Percentiles rank a stretch among this genome's conserved stretches.
phyloP scores from a whole-genome alignment of 495 filamentous ascomycete species.

The Talaromyces adpressus region DNA sequence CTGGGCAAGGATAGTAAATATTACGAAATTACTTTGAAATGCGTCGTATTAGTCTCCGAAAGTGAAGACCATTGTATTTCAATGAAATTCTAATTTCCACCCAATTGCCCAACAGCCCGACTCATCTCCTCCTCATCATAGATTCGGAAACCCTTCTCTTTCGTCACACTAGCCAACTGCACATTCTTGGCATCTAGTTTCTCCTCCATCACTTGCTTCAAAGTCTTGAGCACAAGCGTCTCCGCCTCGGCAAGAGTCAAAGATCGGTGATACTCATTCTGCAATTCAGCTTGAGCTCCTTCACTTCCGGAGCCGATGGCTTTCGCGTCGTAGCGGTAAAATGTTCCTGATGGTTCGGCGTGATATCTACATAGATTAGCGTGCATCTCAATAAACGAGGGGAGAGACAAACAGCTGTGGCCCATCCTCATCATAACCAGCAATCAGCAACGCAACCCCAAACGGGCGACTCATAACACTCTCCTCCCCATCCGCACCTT shows the following conservation, averaged over 20 bases:
- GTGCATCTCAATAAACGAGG: background rate
- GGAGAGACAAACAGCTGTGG: constrained; percentile 63
- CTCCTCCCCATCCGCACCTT: constrained; percentile 96
- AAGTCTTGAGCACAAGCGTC: constrained; percentile 88
- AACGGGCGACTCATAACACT: constrained; percentile 97
- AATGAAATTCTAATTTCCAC: constrained; percentile 26
- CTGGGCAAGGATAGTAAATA: background rate
- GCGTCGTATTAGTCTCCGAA: background rate
- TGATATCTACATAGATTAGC: constrained; percentile 59
- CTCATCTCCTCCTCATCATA: constrained; percentile 97
- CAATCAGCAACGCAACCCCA: constrained; percentile 93
- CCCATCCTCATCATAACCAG: constrained; percentile 94
- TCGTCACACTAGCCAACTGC: constrained; percentile 94
- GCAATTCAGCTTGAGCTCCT: constrained; percentile 93
- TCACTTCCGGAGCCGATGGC: constrained; percentile 95
- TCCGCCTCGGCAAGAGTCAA: constrained; percentile 90
- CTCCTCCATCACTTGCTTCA: constrained; percentile 99
- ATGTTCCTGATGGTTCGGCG: constrained; percentile 94
- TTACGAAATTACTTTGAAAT: background rate
- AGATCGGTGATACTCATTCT: constrained; percentile 98
- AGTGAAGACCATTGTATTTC: background rate
- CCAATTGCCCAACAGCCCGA: constrained; percentile 69
- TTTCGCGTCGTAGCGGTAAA: constrained; percentile 98
- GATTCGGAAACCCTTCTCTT: constrained; percentile 95
- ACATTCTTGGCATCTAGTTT: constrained; percentile 98